phyloP scores from a whole-genome alignment of 139 green algal genomes.

The Chlamydomonas sp. region DNA sequence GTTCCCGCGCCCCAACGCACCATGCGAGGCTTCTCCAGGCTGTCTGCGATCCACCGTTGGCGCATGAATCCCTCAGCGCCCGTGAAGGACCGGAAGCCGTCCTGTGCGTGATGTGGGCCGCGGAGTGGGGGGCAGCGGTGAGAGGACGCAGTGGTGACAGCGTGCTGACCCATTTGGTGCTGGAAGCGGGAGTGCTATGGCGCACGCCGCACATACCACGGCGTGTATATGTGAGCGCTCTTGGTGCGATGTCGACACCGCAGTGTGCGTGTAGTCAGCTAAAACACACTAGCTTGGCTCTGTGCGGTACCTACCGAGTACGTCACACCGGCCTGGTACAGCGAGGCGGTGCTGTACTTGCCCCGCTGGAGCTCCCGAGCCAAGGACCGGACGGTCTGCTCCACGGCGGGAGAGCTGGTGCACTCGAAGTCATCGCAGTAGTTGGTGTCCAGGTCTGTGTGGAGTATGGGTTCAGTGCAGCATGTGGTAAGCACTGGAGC shows the following conservation, averaged over 20 bases:
- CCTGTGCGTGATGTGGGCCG: conserved; percentile 35
- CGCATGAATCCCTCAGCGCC: conserved; percentile 58
- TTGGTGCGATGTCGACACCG: conserved; percentile 20
- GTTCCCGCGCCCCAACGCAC: conserved; percentile 4
- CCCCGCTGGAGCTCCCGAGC: conserved; percentile 56
- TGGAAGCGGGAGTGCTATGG: too few species aligned
- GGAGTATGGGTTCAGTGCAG: not conserved
- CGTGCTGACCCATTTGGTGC: too few species aligned
- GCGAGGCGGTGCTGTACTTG: conserved; percentile 44
- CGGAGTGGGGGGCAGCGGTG: too few species aligned
- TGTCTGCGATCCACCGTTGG: conserved; percentile 53
- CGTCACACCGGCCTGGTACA: conserved; percentile 43
- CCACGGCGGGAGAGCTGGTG: conserved; percentile 71
- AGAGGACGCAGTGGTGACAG: too few species aligned
- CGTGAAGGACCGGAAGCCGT: conserved; percentile 65
- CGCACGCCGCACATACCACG: too few species aligned
- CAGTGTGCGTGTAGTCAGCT: conserved; percentile 22
- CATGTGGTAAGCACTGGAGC: not conserved
- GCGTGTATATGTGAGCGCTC: too few species aligned
- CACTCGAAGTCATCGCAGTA: conserved; percentile 86
- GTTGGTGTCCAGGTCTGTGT: conserved; percentile 20
- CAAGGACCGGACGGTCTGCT: conserved; percentile 69
- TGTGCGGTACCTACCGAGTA: not conserved
- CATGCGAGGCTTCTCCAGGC: conserved; percentile 32
- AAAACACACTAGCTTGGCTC: not conserved